Evolutionary conservation across 768 basidiomycete genomes (phyloP).

Genomic region (Rhizopogon vesiculosus): DNA sequence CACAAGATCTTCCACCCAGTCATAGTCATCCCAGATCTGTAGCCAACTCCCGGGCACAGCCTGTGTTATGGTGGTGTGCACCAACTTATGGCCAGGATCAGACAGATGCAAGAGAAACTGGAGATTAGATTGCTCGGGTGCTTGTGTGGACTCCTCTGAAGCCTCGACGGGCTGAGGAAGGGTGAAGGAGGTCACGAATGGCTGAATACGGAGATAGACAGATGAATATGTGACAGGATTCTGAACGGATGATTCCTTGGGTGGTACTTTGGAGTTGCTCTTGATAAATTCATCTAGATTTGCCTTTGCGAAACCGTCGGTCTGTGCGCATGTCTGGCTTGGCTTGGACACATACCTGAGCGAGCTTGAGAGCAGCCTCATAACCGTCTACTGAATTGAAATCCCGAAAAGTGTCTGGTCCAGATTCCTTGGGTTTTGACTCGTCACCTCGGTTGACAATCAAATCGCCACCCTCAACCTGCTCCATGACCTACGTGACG

Average conservation of each 20-base stretch:
- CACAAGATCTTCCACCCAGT: slow-evolving; percentile 95
- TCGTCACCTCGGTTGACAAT: slow-evolving; percentile 82
- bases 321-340: background rate
- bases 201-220: slow-evolving; percentile 91
- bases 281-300: slow-evolving; percentile 74
- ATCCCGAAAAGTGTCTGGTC: slow-evolving; percentile 49
- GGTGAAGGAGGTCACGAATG: slow-evolving; percentile 59
- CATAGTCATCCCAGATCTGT: slow-evolving; percentile 84
- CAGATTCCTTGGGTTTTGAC: slow-evolving; percentile 58
- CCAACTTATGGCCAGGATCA: slow-evolving; percentile 78
- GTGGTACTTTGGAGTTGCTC: slow-evolving; percentile 40
- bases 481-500: slow-evolving; percentile 76
- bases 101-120: slow-evolving; percentile 61
- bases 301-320: slow-evolving; percentile 43
- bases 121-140: slow-evolving; percentile 33
- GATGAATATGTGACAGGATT: slow-evolving; percentile 81
- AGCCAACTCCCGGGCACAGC: slow-evolving; percentile 83
- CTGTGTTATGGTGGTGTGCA: slow-evolving; percentile 78
- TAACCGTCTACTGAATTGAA: slow-evolving; percentile 83
- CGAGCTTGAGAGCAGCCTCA: slow-evolving; percentile 77
- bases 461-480: slow-evolving; percentile 90
- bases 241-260: slow-evolving; percentile 28
- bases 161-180: slow-evolving; percentile 30
- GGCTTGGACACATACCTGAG: slow-evolving; percentile 50
- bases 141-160: slow-evolving; percentile 13